Evolutionary conservation across 768 basidiomycete species (phyloP).

Genomic region (Russula abietina): DNA sequence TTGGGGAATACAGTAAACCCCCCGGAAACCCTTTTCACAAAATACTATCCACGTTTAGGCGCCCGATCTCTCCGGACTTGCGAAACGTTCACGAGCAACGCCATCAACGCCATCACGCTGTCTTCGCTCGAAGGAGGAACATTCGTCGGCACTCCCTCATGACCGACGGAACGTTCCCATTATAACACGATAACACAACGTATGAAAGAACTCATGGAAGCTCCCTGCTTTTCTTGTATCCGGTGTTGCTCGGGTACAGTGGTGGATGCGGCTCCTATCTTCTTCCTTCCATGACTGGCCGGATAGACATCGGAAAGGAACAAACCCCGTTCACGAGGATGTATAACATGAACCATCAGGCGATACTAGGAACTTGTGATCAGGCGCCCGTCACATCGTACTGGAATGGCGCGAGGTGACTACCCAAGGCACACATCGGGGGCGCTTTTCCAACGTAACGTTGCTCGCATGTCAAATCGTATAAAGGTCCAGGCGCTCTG

Average conservation of each 20-base stretch:
- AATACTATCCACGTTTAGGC: neutral
- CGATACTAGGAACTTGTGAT: neutral
- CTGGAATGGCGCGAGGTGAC: neutral
- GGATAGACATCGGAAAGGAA: neutral
- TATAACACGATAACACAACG: neutral
- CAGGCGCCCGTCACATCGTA: neutral
- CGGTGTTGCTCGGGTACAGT: neutral
- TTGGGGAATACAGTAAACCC: neutral
- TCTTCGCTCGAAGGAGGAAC: slow-evolving; percentile 8
- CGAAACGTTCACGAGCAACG: neutral
- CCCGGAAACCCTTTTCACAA: slow-evolving; percentile 6
- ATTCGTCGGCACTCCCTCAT: slow-evolving; percentile 13
- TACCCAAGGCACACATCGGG: neutral
- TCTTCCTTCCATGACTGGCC: neutral
- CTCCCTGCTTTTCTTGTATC: neutral
- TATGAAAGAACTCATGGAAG: slow-evolving; percentile 11
- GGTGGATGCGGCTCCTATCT: neutral
- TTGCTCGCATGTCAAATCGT: slow-evolving; percentile 16
- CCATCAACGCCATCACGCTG: too few relatives aligned
- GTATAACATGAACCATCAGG: neutral
- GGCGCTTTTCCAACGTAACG: slow-evolving; percentile 7
- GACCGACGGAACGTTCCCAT: slow-evolving; percentile 19
- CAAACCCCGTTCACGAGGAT: neutral
- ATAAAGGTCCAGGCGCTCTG: slow-evolving; percentile 8
- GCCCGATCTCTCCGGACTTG: slow-evolving; percentile 17